These are phyloP conservation scores for Pontederia crassipes DNA, from an alignment of 176 grass and related monocot genomes.

Conservation along the genomic window DNA sequence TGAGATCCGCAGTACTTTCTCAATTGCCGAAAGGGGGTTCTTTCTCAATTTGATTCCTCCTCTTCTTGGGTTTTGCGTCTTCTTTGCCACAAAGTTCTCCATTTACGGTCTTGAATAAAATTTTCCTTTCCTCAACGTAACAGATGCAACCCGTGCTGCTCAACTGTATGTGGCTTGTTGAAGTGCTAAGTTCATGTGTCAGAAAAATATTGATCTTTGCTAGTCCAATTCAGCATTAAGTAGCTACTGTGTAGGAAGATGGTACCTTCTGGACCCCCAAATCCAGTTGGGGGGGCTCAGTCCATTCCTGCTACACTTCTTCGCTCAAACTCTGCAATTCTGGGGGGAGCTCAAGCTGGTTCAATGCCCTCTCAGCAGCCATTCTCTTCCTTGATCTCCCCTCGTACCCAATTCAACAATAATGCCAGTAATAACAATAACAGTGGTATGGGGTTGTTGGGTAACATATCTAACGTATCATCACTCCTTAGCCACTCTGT, in stretches of 20 bases:
- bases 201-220: neutral
- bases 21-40: too few species aligned
- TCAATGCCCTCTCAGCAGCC: conserved; percentile 8
- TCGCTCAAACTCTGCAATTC: conserved; percentile 17
- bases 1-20: too few species aligned
- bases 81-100: too few species aligned
- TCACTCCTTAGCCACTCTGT: conserved; percentile 19
- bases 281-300: conserved; percentile 6
- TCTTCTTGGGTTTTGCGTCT: too few species aligned
- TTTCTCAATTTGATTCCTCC: too few species aligned
- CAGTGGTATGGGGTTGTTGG: conserved; percentile 8
- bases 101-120: too few species aligned
- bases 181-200: neutral
- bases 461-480: conserved; percentile 21
- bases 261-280: conserved; percentile 23
- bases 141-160: neutral
- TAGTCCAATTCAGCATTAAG: neutral
- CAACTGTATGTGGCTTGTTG: neutral
- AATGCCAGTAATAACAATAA: neutral
- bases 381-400: conserved; percentile 26
- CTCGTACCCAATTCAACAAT: conserved; percentile 21
- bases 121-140: too few species aligned
- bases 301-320: conserved; percentile 17
- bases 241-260: conserved; percentile 5
- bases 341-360: neutral